phyloP scores from a whole-genome alignment of 306 rosid species.

The Trifolium repens region DNA sequence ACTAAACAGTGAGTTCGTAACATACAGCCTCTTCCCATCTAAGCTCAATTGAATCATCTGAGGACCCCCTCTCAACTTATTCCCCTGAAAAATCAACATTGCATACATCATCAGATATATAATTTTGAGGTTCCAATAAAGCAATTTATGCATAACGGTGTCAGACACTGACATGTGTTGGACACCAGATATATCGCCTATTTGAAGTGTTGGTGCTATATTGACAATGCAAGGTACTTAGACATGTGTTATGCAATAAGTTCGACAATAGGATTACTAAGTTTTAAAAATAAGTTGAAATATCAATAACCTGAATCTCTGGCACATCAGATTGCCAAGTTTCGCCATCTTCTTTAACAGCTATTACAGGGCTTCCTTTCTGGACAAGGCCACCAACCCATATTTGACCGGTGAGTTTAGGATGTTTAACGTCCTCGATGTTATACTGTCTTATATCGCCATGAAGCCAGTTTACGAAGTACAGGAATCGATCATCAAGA shows the following conservation, averaged over 20 bases:
- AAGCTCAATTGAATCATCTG: conserved; percentile 93
- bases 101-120: conserved; percentile 14
- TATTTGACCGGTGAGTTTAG: conserved; percentile 74
- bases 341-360: conserved; percentile 68
- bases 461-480: conserved; percentile 94
- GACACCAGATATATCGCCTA: not conserved
- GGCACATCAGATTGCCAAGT: conserved; percentile 82
- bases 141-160: not conserved
- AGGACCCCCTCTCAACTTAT: conserved; percentile 83
- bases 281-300: not conserved
- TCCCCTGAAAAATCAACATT: conserved; percentile 57
- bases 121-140: not conserved
- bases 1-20: conserved; percentile 86
- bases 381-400: conserved; percentile 89
- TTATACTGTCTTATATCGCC: conserved; percentile 93
- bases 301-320: conserved; percentile 70
- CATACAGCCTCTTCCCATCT: conserved; percentile 89
- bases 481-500: conserved; percentile 86
- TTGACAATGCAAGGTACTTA: not conserved
- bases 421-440: conserved; percentile 76
- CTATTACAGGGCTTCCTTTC: conserved; percentile 75
- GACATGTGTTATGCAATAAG: not conserved
- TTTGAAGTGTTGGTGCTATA: not conserved
- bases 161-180: not conserved
- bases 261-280: not conserved